Evolutionary conservation across 2,329 filamentous ascomycete genomes (phyloP).

Genomic region (Paecilomyces dactylethromorphus): DNA sequence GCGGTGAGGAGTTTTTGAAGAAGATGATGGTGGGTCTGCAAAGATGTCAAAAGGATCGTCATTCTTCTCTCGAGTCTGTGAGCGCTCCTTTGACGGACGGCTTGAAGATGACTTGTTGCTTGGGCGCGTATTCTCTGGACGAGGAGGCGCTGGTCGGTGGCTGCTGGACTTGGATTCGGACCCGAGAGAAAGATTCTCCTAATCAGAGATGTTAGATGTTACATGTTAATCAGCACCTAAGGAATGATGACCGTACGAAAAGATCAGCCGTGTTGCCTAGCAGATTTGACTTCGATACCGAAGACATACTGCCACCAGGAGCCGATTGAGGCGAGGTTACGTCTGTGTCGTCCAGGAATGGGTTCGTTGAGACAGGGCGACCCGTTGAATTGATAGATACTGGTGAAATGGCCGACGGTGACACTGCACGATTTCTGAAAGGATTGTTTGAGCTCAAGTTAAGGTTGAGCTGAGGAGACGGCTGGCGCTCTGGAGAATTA

Average conservation of each 20-base stretch:
- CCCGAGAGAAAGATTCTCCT: conserved; percentile 36
- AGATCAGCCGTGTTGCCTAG: conserved; percentile 50
- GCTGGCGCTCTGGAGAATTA: conserved; percentile 21
- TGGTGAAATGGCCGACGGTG: conserved; percentile 27
- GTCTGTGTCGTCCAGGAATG: conserved; percentile 51
- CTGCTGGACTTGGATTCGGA: conserved; percentile 27
- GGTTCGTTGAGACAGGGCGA: conserved; percentile 52
- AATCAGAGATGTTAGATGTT: conserved; percentile 4
- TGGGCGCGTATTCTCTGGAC: conserved; percentile 27
- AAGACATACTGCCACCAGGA: conserved; percentile 23
- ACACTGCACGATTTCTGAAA: conserved; percentile 42
- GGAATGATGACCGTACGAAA: conserved; percentile 47
- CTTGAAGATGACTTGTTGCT: conserved; percentile 15
- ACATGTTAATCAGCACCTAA: neutral
- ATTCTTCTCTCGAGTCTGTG: conserved; percentile 20
- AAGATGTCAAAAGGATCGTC: conserved; percentile 41
- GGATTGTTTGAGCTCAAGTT: conserved; percentile 44
- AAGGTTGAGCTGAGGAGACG: conserved; percentile 22
- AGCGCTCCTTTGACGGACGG: conserved; percentile 19
- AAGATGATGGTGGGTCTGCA: conserved; percentile 33
- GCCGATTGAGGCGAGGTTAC: conserved; percentile 29
- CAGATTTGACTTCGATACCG: conserved; percentile 29
- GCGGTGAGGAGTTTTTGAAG: conserved; percentile 16
- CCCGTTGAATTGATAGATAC: conserved; percentile 28
- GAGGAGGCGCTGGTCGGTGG: conserved; percentile 26